A percentile compares a stretch with the other conserved stretches of the same genome.
Conservation (phyloP, 441 rosid genomes). For the Macaranga tanarius region DNA sequence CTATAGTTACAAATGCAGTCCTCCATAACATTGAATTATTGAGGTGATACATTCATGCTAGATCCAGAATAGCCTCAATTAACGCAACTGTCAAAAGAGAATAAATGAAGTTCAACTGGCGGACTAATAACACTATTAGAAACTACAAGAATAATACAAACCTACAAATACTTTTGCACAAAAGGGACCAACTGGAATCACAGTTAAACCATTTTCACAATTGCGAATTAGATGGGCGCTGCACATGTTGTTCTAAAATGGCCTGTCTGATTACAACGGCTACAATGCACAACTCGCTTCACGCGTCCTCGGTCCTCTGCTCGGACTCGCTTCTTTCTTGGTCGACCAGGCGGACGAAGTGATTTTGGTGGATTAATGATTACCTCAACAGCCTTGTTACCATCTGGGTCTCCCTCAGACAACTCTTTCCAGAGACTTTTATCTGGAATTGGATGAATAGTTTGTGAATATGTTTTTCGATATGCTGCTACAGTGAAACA, state of each 20-base stretch:
- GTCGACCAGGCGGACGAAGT: slow-evolving; percentile 90
- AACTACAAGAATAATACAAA: slow-evolving; percentile 18
- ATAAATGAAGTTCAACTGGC: slow-evolving; percentile 25
- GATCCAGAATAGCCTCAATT: slow-evolving; percentile 17
- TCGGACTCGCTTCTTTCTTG: slow-evolving; percentile 82
- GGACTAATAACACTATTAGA: slow-evolving; percentile 24
- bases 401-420: slow-evolving; percentile 63
- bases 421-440: slow-evolving; percentile 82
- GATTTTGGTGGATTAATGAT: slow-evolving; percentile 82
- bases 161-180: slow-evolving; percentile 27
- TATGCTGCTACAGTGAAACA: slow-evolving; percentile 96
- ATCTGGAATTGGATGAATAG: slow-evolving; percentile 96
- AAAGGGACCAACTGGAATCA: slow-evolving; percentile 18
- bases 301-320: slow-evolving; percentile 86
- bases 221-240: slow-evolving; percentile 63
- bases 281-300: slow-evolving; percentile 94
- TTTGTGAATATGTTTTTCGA: slow-evolving; percentile 88
- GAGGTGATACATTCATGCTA: slow-evolving; percentile 15
- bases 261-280: slow-evolving; percentile 96
- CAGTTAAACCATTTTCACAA: slow-evolving; percentile 7
- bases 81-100: slow-evolving; percentile 15
- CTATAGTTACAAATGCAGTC: slow-evolving; percentile 4
- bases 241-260: slow-evolving; percentile 98
- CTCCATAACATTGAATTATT: slow-evolving; percentile 15
- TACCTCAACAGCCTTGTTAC: slow-evolving; percentile 38